phyloP scores from a whole-genome alignment of 129 eudicot species.

The Flaveria sonorensis region DNA sequence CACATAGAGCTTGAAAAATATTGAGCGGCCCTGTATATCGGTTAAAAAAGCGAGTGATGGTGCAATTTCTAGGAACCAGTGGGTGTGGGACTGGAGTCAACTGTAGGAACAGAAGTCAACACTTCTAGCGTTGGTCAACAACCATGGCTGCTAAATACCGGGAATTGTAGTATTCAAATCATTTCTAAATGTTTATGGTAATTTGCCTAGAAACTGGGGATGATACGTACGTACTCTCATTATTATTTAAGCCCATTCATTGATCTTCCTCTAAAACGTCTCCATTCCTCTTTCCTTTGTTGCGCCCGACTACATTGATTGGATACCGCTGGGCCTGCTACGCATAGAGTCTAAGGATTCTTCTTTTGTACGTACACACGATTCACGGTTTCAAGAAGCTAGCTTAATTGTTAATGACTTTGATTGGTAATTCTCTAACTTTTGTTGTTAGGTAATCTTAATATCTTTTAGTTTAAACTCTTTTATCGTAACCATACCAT shows the following conservation, averaged over 20 bases:
- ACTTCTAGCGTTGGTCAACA: background rate
- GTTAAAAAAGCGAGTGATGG: too few relatives aligned
- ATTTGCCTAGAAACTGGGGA: too few relatives aligned
- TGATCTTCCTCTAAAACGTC: too few relatives aligned
- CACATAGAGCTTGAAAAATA: too few relatives aligned
- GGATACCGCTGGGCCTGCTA: too few relatives aligned
- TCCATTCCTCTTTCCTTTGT: too few relatives aligned
- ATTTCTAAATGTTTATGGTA: background rate
- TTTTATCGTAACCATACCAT: background rate
- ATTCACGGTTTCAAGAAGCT: background rate
- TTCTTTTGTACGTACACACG: background rate
- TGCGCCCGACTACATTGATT: too few relatives aligned
- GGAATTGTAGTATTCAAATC: background rate
- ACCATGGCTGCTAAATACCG: background rate
- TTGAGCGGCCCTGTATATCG: too few relatives aligned
- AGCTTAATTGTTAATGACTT: slow-evolving; percentile 11
- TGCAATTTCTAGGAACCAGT: background rate
- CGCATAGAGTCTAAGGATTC: too few relatives aligned
- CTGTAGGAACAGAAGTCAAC: background rate
- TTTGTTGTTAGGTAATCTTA: background rate
- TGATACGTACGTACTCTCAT: too few relatives aligned
- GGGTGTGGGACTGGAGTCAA: too few relatives aligned
- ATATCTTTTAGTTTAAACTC: background rate
- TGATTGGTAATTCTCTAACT: slow-evolving; percentile 17
- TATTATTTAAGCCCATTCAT: too few relatives aligned